Base-by-base conservation (phyloP, 345 rosid species). In the Corymbia maculata region DNA sequence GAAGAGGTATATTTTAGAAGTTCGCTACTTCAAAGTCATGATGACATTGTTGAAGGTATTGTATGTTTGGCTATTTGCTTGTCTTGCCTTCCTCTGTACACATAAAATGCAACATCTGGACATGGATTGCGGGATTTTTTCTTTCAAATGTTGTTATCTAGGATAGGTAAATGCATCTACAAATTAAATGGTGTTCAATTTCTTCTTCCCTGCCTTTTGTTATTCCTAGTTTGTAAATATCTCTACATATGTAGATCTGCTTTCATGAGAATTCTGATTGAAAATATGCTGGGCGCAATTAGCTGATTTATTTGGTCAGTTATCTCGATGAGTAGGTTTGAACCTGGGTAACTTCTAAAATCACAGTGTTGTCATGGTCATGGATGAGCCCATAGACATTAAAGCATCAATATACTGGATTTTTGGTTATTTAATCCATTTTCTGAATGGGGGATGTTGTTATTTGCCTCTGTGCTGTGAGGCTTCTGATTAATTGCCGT, bases 1-100 rank as follows among this genome's bases (percentile, higher is more conserved):
- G 99, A 98, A 96, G 95, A 94, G 94, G 89, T 97, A 95, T 88
- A 95, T 98, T 87, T 90, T 93, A 89, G 98, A 98, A 94, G 99
- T 97, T 93, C 97, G 92, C 45, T 93, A 95, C 89, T 90, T 98
- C 92, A 97, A 98, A 94, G 95, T 96, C 93, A 95, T 97, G 94
- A 96, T 98, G 99, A 96, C 94, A 24, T 90, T 96, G 92, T 90
- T 98, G 86, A 95, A 93, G 99, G 99, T 96, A 91, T 89, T 50
- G 47, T 28, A 64, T 87, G 52, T 64, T 12, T 85, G 14, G 85
- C 82, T 75, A 75, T 75, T 75, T 75, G 28, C 49, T 36, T 42
- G 84, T 75, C 49, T 75, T 42, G 49, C 49, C 49, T 75, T 9
- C 28, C 84, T 42, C 84, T 75, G 15, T 75, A 28, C 28, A 19